phyloP scores from a whole-genome alignment of 2,329 filamentous ascomycete genomes.

The Emmonsiellopsis sp. region DNA sequence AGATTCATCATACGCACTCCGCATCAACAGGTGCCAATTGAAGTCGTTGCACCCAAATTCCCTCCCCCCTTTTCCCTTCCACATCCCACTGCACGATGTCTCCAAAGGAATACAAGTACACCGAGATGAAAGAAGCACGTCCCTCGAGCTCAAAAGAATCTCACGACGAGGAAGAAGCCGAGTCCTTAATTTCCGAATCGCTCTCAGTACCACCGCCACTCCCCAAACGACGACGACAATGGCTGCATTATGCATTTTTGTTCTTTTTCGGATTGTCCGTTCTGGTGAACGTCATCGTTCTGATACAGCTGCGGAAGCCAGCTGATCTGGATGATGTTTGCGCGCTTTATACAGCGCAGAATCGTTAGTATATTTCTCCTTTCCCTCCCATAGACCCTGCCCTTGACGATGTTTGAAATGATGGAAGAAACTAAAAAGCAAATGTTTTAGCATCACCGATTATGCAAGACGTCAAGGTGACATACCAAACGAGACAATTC shows the following conservation, averaged over 20 bases:
- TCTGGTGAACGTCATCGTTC: background rate
- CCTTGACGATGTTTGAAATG: background rate
- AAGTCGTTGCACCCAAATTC: no score
- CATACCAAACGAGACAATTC: background rate
- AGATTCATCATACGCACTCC: no score
- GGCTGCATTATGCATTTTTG: background rate
- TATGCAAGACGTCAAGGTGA: background rate
- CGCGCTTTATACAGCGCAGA: background rate
- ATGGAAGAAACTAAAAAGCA: background rate
- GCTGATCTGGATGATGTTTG: background rate
- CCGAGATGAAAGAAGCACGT: background rate
- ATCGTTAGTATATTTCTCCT: background rate
- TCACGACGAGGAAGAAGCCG: background rate
- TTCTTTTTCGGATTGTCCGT: background rate
- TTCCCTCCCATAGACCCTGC: no score
- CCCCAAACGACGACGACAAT: background rate
- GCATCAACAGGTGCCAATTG: no score
- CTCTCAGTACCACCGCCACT: background rate
- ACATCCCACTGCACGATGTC: background rate
- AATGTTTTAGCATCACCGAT: background rate
- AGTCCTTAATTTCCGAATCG: background rate
- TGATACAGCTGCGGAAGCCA: background rate
- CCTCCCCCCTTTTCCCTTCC: no score
- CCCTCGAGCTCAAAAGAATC: background rate
- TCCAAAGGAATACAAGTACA: background rate